Percentiles rank a stretch among this genome's conserved stretches.
phyloP scores from a whole-genome alignment of 768 basidiomycete species.

The Termitomyces sp. region DNA sequence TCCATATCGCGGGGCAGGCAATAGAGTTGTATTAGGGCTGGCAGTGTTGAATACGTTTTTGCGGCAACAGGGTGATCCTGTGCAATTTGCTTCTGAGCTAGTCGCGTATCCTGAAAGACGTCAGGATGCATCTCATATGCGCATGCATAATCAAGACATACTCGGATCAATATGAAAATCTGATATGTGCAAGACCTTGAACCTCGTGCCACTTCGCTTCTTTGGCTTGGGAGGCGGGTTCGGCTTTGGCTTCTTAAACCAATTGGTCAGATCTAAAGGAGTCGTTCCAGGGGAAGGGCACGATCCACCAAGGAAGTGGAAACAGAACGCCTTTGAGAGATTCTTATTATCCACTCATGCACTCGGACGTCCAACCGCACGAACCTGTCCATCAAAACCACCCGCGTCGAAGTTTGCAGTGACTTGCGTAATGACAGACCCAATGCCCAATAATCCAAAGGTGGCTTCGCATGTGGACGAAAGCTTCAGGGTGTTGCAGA shows the following conservation, averaged over 20 bases:
- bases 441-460: conserved; percentile 42
- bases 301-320: conserved; percentile 44
- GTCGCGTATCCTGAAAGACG: conserved; percentile 51
- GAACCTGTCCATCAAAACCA: conserved; percentile 69
- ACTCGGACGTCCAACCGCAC: conserved; percentile 5
- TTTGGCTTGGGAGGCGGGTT: conserved; percentile 53
- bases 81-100: conserved; percentile 69
- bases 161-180: conserved; percentile 75
- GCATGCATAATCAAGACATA: conserved; percentile 20
- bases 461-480: conserved; percentile 41
- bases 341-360: neutral
- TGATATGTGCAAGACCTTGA: conserved; percentile 74
- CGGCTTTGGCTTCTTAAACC: conserved; percentile 78
- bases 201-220: conserved; percentile 53
- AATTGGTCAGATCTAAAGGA: conserved; percentile 55
- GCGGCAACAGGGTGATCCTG: conserved; percentile 57
- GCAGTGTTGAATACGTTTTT: conserved; percentile 39
- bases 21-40: conserved; percentile 44
- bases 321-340: conserved; percentile 42
- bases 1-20: conserved; percentile 66
- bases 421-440: conserved; percentile 65
- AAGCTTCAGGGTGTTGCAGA: conserved; percentile 60
- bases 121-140: neutral
- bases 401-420: conserved; percentile 64
- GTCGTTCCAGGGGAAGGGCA: conserved; percentile 55